Conservation (phyloP, 306 rosid species). For the Acmispon strigosus region DNA sequence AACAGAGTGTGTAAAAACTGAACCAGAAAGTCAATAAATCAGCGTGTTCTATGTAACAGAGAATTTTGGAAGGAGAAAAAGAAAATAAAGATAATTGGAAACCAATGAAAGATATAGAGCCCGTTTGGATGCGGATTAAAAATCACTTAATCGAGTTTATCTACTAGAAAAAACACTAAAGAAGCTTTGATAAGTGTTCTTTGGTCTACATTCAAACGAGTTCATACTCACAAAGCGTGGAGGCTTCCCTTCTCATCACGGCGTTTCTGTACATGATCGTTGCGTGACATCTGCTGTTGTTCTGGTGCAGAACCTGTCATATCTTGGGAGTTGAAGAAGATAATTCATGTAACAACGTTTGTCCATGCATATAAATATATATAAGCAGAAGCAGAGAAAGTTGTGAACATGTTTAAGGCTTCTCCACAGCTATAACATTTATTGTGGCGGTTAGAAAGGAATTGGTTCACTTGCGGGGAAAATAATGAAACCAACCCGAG, state of each 20-base stretch:
- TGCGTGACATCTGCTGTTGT: conserved; percentile 38
- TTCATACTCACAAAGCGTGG: conserved; percentile 39
- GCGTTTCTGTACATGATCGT: conserved; percentile 33
- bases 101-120: not conserved
- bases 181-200: no score
- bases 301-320: conserved; percentile 38
- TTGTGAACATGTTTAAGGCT: not conserved
- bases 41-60: not conserved
- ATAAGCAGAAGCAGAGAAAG: not conserved
- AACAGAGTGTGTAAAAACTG: conserved; percentile 47
- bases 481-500: conserved; percentile 4
- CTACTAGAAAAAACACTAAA: no score
- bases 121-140: no score
- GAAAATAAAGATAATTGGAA: not conserved
- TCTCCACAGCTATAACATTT: conserved; percentile 9
- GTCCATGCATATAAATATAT: not conserved
- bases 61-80: not conserved
- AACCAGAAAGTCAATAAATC: not conserved
- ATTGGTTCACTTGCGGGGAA: not conserved
- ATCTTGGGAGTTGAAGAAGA: not conserved
- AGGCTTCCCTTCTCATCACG: conserved; percentile 45
- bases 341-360: not conserved
- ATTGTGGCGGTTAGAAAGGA: conserved; percentile 33
- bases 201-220: no score
- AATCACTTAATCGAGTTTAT: no score